Percentiles rank a stretch among this genome's conserved stretches.
Evolutionary conservation across 2,329 filamentous ascomycete genomes (phyloP).

Genomic region (Leptoxyphium fumago): DNA sequence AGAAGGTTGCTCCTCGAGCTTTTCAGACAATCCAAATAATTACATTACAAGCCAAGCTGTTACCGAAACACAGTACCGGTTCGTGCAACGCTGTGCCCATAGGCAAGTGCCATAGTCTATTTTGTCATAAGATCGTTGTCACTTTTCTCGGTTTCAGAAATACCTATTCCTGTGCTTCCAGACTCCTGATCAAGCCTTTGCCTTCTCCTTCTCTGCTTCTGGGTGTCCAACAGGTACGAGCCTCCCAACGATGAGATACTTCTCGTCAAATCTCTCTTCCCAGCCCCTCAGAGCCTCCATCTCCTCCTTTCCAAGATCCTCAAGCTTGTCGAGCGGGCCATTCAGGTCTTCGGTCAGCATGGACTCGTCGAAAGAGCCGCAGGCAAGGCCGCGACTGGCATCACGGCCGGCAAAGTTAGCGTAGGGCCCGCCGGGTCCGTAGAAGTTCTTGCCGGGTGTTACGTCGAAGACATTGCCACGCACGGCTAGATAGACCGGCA

Average conservation of each 20-base stretch:
- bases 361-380: conserved; percentile 82
- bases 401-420: conserved; percentile 92
- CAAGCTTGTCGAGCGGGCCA: conserved; percentile 63
- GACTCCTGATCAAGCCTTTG: background rate
- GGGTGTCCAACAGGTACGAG: conserved; percentile 53
- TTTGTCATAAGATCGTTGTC: no score
- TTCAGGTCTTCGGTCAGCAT: conserved; percentile 89
- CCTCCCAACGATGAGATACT: conserved; percentile 89
- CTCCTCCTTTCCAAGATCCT: conserved; percentile 58
- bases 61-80: no score
- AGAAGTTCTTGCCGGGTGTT: conserved; percentile 74
- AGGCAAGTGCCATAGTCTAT: no score
- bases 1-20: no score
- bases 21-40: no score
- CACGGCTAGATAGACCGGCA: conserved; percentile 79
- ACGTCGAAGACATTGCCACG: conserved; percentile 88
- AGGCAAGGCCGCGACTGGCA: conserved; percentile 74
- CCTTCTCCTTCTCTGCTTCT: conserved; percentile 25
- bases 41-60: no score
- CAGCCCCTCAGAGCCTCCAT: conserved; percentile 73
- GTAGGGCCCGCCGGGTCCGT: conserved; percentile 89
- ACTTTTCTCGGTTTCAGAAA: no score
- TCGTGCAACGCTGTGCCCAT: no score
- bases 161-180: no score
- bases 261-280: conserved; percentile 86